A percentile compares a stretch with the other conserved stretches of the same genome.
Evolutionary conservation across 352 stramenopile genomes (phyloP).

Genomic region (Albugo candida): DNA sequence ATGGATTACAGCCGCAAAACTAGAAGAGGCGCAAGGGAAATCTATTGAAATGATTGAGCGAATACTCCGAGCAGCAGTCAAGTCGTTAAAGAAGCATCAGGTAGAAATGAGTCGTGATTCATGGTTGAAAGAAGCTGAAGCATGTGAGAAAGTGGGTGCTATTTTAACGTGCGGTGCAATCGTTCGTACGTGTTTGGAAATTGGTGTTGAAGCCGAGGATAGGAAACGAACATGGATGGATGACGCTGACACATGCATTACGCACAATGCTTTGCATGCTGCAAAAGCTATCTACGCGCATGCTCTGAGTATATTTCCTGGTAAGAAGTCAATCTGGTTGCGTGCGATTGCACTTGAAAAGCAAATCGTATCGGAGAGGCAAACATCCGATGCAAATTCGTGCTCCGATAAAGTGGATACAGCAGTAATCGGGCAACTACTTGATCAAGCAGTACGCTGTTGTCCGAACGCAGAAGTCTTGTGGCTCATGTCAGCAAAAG

Average conservation of each 20-base stretch:
- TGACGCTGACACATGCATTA: slow-evolving; percentile 87
- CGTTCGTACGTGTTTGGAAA: slow-evolving; percentile 82
- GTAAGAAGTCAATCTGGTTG: slow-evolving; percentile 92
- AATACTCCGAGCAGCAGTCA: slow-evolving; percentile 65
- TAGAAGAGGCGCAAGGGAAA: slow-evolving; percentile 95
- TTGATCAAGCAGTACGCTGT: slow-evolving; percentile 85
- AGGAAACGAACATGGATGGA: slow-evolving; percentile 93
- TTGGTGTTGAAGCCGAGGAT: slow-evolving; percentile 93
- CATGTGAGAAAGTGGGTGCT: slow-evolving; percentile 79
- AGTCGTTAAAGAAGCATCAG: slow-evolving; percentile 78
- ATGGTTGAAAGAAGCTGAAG: slow-evolving; percentile 95
- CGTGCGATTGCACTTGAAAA: slow-evolving; percentile 93
- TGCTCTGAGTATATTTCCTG: slow-evolving; percentile 73
- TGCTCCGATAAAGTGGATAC: slow-evolving; percentile 51
- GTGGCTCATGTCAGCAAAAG: slow-evolving; percentile 96
- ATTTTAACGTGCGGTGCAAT: slow-evolving; percentile 90
- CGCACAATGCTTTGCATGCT: slow-evolving; percentile 71
- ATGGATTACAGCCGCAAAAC: slow-evolving; percentile 96
- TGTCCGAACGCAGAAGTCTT: slow-evolving; percentile 92
- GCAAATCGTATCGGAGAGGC: slow-evolving; percentile 21
- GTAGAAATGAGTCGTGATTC: slow-evolving; percentile 87
- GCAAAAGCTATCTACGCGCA: slow-evolving; percentile 89
- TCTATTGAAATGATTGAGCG: slow-evolving; percentile 66
- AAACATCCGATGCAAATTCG: too few species aligned
- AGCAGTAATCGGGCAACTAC: slow-evolving; percentile 69